Base-by-base conservation (phyloP, 805 yeast genomes). In the Suhomyces sp. region DNA sequence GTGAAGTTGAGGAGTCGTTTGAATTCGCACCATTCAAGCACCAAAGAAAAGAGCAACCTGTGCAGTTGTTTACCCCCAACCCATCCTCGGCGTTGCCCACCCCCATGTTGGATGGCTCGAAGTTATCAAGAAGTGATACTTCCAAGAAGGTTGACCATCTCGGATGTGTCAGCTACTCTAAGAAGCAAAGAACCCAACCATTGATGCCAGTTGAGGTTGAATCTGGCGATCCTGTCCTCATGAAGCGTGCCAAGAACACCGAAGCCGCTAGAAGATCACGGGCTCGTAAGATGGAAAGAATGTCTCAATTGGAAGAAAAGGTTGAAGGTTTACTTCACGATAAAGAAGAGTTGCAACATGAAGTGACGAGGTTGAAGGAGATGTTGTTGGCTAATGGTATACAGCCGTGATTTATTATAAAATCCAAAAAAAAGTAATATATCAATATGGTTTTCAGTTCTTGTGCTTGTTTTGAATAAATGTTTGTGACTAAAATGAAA, bases 201-300 rank as follows among this genome's bases (percentile, higher is more conserved):
- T 71, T 88, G 60, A 68, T 72, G 47, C 95, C 95, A 7, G 72
- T 88, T 37, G 74, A 76, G 30, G 43, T 68, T 28, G 71, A 76
- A 20, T 76, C 73, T 28, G 63, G 58, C 31, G 95, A 88, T 59
- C 77, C 82, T n/a, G 75, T 74, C 38, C 77, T 87, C 29, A 60
- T 84, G 51, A 91, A 91, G 69, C 81, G 98, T 58, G 98, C 98
- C 6, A 81, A 91, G 63, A 91, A 93, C 74, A 91, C 91, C n/a
- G 96, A 88, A 58, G 97, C 98, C 48, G 97, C 97, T 6, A 80
- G 97, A 62, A 78, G 96, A 56, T 88, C 96, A 18, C 74, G 97
- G 54, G 96, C 96, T 16, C 79, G 95, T 60, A 88, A 90, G 63
- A 80, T 84, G 81, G 85, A 85, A 59, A 77, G 95, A 60, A 84